Evolutionary conservation across 2,329 filamentous ascomycete genomes (phyloP), one percentile per base, ranked within the genome.

Genomic region (Xylariaceae sp.): DNA sequence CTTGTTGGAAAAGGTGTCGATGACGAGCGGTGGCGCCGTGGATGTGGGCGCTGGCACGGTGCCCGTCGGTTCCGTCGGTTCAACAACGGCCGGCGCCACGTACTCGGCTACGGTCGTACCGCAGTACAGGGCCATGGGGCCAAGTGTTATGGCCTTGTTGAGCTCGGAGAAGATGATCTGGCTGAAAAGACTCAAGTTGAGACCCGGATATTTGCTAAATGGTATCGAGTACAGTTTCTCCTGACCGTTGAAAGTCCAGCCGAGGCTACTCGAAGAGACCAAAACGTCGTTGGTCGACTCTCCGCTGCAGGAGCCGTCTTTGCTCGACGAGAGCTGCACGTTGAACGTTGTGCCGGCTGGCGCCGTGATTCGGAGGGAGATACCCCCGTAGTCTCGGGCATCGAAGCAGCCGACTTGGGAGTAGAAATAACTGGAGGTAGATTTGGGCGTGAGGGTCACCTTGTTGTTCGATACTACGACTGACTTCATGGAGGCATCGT

Each of bases 171-270:
- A 75, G 61, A 82, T 76, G 37, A 86, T 68, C 13, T 80, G 78
- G 53, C 77, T 73, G 51, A 86, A 72, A 69, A 83, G 82, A 63
- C 75, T 74, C 2, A 74, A 74, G 66, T 85, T 80, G 1, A 85
- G 65, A 1, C 76, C 76, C 0, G 72, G 55, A 65, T 78, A 85
- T 65, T 78, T 80, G 55, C 75, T 77, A 68, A 84, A 82, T 3
- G 81, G 79, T 64, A 86, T 80, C 48, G 73, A 79, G 72, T 85
- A 86, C n/a, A 83, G 75, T 67, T 80, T 78, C 73, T 85, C 81
- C 9, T 78, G 80, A 49, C 82, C 82, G 69, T 85, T 80, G 64
- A 86, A 86, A 0, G 75, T 78, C 83, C 83, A 86, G 53, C 81
- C 80, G 15, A 86, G 77, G 56, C 83, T 74, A 1, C 72, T 64